Base-by-base conservation (phyloP, 768 basidiomycete species). In the Lepiota brunneoincarnata region DNA sequence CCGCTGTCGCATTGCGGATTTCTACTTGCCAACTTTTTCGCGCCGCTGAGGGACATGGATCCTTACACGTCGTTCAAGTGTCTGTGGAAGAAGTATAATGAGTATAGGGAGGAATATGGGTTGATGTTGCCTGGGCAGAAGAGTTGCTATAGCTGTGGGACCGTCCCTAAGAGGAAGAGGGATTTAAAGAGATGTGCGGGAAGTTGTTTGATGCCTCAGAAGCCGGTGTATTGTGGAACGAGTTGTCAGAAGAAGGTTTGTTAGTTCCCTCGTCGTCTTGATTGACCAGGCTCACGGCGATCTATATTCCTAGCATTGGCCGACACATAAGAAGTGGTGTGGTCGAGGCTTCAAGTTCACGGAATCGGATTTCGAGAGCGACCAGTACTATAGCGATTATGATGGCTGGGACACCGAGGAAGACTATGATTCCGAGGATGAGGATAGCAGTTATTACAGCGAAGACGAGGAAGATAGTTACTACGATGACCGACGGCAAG, bases 161-260 rank as follows among this genome's bases (percentile, higher is more conserved):
- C 11, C 11, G 31, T 31, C 11, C 31, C 31, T 3, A 10, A 31
- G 31, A 31, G 31, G 31, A 31, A 9, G 31, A 35, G 45, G 12
- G 45, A 47, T n/a, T 35, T 31, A n/a, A 47, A 36, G 12, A 18
- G 23, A 17, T 50, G 49, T 28, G 37, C 49, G 2, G 49, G 49
- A 15, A 17, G 15, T 20, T 40, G 49, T 50, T 40, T 50, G 37
- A 40, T 50, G 6, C 3, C 37, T 21, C 38, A 23, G 21, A 50
- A 50, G 14, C 49, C 49, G 11, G 21, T 40, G 6, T 50, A 50
- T 50, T 50, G 37, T 50, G 49, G 37, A n/a, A 38, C 23, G n/a
- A 23, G 7, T 6, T 31, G 31, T 31, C 31, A 50, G 35, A 49
- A 28, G 23, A 50, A 50, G 49, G 37, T 50, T 26, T 17, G 24